These are phyloP conservation scores for Jaltomata sinuosa DNA, from an alignment of 257 asterid species.

Conservation along the genomic window DNA sequence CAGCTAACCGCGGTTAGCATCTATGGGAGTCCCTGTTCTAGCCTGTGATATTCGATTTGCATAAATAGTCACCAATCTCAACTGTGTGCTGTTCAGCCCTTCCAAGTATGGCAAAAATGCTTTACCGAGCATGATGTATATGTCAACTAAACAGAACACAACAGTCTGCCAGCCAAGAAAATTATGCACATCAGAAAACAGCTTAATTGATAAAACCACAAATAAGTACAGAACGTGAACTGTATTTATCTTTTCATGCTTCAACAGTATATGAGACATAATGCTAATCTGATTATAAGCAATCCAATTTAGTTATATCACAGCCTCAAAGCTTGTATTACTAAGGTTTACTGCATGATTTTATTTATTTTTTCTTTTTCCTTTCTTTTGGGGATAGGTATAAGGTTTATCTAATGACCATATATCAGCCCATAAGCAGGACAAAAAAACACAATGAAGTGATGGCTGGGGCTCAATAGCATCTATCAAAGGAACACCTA, in stretches of 20 bases:
- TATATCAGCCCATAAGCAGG: neutral
- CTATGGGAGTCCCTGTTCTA: conserved; percentile 77
- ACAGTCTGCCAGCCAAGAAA: conserved; percentile 67
- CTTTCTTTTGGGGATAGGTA: neutral
- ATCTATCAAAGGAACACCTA: neutral
- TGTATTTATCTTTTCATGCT: neutral
- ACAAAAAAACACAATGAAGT: neutral
- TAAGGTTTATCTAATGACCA: neutral
- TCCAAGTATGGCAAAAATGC: conserved; percentile 90
- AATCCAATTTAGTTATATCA: neutral
- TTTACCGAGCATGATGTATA: conserved; percentile 92
- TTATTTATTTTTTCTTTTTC: neutral
- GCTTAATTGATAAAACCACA: neutral
- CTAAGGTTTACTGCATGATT: neutral
- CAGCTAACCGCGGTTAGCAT: conserved; percentile 40
- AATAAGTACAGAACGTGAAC: neutral
- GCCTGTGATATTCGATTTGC: conserved; percentile 99
- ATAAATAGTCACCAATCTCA: conserved; percentile 82
- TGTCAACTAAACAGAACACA: conserved; percentile 94
- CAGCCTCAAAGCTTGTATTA: neutral
- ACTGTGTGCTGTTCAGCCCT: conserved; percentile 84
- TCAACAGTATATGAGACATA: neutral
- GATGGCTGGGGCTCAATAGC: neutral
- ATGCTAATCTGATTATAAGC: neutral
- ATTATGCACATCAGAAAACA: neutral